Conservation (phyloP, 768 basidiomycete species). For the Brasilioporus rufonigricans region DNA sequence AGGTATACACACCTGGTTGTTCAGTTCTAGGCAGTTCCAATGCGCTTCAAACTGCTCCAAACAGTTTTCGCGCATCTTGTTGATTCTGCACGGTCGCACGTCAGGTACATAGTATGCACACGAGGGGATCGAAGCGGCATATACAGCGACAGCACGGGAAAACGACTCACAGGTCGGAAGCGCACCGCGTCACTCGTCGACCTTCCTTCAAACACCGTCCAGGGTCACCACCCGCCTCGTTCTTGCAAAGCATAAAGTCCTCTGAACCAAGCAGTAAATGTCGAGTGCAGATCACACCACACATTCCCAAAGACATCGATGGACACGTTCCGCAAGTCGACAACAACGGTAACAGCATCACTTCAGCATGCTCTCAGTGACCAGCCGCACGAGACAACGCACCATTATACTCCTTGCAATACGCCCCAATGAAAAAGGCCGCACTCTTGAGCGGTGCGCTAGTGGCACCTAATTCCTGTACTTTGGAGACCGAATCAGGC, state of each 20-base stretch:
- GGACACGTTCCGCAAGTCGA: not conserved
- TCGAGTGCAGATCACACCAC: not conserved
- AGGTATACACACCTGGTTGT: slow-evolving; percentile 79
- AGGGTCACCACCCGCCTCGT: slow-evolving; percentile 78
- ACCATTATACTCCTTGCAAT: slow-evolving; percentile 98
- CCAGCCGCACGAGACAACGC: slow-evolving; percentile 28
- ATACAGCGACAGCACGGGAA: not conserved
- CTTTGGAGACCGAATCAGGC: slow-evolving; percentile 66
- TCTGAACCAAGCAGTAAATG: slow-evolving; percentile 44
- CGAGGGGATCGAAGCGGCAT: not conserved
- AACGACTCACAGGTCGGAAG: slow-evolving; percentile 79
- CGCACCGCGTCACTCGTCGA: slow-evolving; percentile 91
- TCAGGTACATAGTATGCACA: not conserved
- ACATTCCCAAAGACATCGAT: not conserved
- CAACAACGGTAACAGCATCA: not conserved
- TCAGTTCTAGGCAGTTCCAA: slow-evolving; percentile 91
- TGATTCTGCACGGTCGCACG: slow-evolving; percentile 54
- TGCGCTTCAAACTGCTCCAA: slow-evolving; percentile 82
- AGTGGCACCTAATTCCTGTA: slow-evolving; percentile 84
- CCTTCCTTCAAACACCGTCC: slow-evolving; percentile 96
- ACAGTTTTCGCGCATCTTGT: slow-evolving; percentile 92
- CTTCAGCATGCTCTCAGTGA: slow-evolving; percentile 8
- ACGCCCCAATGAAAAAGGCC: slow-evolving; percentile 93
- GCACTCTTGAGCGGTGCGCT: slow-evolving; percentile 95
- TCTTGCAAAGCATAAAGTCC: slow-evolving; percentile 98